Percentiles rank a stretch among this genome's conserved stretches.
Evolutionary conservation across 1,284 basidiomycete species (phyloP).

Genomic region (Apiotrichum domesticum): DNA sequence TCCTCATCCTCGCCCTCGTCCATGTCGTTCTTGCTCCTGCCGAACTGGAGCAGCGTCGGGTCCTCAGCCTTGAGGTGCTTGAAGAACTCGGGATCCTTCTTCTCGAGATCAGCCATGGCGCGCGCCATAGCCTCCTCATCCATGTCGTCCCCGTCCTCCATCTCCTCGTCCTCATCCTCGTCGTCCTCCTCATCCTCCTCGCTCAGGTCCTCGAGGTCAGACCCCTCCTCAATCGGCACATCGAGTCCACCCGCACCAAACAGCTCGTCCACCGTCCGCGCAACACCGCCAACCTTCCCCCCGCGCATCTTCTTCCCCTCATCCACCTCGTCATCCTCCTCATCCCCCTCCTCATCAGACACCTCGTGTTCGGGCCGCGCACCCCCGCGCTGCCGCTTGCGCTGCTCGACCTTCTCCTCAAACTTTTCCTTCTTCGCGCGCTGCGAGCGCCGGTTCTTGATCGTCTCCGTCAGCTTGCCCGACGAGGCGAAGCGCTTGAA

Average conservation of each 20-base stretch:
- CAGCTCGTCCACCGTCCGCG: constrained; percentile 69
- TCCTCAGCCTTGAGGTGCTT: constrained; percentile 97
- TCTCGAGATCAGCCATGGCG: constrained; percentile 80
- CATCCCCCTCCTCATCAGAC: constrained; percentile 49
- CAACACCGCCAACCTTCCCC: constrained; percentile 36
- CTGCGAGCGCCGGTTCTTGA: constrained; percentile 68
- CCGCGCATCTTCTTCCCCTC: no score
- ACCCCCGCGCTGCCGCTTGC: constrained; percentile 38
- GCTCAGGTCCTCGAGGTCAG: constrained; percentile 58
- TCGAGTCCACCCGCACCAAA: constrained; percentile 54
- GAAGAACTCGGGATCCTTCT: constrained; percentile 97
- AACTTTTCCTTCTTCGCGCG: constrained; percentile 67
- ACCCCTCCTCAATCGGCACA: constrained; percentile 26
- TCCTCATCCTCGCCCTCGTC: constrained; percentile 42
- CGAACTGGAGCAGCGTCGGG: constrained; percentile 75
- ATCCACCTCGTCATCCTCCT: constrained; percentile 26
- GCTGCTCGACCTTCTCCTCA: constrained; percentile 51
- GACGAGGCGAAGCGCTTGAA: constrained; percentile 80
- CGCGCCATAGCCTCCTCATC: constrained; percentile 61
- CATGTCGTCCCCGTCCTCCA: constrained; percentile 51
- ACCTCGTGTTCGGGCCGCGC: constrained; percentile 35
- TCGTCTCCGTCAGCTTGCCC: constrained; percentile 77
- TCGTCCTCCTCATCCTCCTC: constrained; percentile 45
- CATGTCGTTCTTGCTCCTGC: constrained; percentile 34
- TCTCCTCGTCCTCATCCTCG: constrained; percentile 27